Base-by-base conservation (phyloP, 139 green algal genomes). In the Chloropicon primus region DNA sequence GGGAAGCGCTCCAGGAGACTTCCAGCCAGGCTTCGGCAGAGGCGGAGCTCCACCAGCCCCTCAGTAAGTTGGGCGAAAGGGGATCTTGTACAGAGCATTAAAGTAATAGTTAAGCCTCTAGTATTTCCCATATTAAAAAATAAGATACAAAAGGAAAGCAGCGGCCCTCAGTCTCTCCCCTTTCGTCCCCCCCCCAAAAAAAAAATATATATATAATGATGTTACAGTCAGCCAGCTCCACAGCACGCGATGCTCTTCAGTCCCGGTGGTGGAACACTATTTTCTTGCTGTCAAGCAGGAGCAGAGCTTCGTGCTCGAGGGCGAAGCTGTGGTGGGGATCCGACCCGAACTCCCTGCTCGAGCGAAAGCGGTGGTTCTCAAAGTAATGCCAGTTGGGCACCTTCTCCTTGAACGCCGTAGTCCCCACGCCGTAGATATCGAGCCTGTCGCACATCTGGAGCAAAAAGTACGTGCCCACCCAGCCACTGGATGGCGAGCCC, bases 1-100 rank as follows among this genome's bases (percentile, higher is more conserved):
- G 87, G 78, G 71, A 26, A 87, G 81, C 25, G 88, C 87, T 21
- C 87, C 85, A 24, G 85, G 84, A 54, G 83, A 79, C 25, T 92
- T 84, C 88, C 72, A 81, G 53, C 86, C 88, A 24, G 83, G 83
- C 25, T 89, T 88, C 53, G 85, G 85, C 80, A 81, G 85, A 54
- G 85, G 85, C 72, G 82, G 72, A 62, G 41, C 41, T 17, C 41
- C 41, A 62, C 41, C 41, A n/a, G 41, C 41, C 41, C 41, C 41
- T 62, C 41, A 62, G 41, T 62, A 62, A 62, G 41, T n/a, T n/a
- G n/a, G n/a, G n/a, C n/a, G n/a, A n/a, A n/a, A n/a, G n/a, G n/a
- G n/a, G n/a, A n/a, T n/a, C n/a, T n/a, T n/a, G n/a, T n/a, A n/a
- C n/a, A n/a, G n/a, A n/a, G n/a, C n/a, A n/a, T n/a, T n/a, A n/a